Percentiles rank a stretch among this genome's conserved stretches.
Conservation (phyloP, 176 grass and related monocot genomes). For the Triticum timopheevii region DNA sequence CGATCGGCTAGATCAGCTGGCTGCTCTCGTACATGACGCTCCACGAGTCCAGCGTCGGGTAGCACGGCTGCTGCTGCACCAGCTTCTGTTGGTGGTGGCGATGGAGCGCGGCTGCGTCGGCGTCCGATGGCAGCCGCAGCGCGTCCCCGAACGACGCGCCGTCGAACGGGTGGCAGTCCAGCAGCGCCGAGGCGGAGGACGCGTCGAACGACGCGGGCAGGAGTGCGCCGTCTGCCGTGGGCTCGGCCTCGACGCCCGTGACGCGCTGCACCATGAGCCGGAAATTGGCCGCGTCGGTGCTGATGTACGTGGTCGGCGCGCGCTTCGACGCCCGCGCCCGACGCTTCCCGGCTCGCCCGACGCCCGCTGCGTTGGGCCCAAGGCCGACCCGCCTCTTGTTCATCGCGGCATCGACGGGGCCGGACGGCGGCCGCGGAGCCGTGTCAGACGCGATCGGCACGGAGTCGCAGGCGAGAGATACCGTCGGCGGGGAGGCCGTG, state of each 20-base stretch:
- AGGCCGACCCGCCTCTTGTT: not conserved
- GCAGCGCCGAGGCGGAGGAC: not conserved
- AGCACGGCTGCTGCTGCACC: slow-evolving; percentile 30
- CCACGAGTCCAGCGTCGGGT: slow-evolving; percentile 70
- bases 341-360: slow-evolving; percentile 48
- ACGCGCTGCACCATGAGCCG: slow-evolving; percentile 75
- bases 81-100: not conserved
- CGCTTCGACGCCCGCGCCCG: slow-evolving; percentile 55
- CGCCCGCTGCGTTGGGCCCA: not conserved
- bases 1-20: not conserved
- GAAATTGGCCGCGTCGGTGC: slow-evolving; percentile 82
- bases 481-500: not conserved
- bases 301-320: slow-evolving; percentile 78
- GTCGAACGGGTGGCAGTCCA: not conserved
- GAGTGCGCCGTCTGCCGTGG: not conserved
- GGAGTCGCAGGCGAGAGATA: not conserved
- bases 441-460: not conserved
- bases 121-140: not conserved
- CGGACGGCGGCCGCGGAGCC: too few relatives aligned
- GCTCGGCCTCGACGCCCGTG: slow-evolving; percentile 52
- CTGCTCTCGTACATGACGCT: slow-evolving; percentile 41
- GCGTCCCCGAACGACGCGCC: not conserved
- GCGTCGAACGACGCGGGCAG: slow-evolving; percentile 1
- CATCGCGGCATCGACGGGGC: not conserved
- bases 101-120: not conserved